phyloP scores from a whole-genome alignment of 164 flowering plant species.

The Kalanchoe fedtschenkoi region DNA sequence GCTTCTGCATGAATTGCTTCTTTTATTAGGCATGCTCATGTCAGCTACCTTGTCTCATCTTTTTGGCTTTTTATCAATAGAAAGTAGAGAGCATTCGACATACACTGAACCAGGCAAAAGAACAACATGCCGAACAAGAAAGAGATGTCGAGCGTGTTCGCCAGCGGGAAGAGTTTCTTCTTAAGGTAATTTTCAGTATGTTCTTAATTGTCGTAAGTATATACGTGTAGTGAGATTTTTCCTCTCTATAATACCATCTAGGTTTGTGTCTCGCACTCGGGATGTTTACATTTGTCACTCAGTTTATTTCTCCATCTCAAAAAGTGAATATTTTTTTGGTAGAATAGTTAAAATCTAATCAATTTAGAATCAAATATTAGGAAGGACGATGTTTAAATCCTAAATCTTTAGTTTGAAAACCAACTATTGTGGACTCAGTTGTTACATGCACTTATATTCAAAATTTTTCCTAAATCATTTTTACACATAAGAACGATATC shows the following conservation, averaged over 20 bases:
- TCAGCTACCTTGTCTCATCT: background rate
- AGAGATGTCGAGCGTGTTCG: constrained; percentile 91
- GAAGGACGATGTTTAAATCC: too few species aligned
- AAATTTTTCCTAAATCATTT: too few species aligned
- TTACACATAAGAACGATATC: too few species aligned
- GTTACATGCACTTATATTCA: too few species aligned
- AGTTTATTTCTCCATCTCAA: background rate
- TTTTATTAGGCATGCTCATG: background rate
- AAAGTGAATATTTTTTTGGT: background rate
- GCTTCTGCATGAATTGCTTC: constrained; percentile 12
- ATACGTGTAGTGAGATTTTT: background rate
- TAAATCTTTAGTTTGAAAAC: too few species aligned
- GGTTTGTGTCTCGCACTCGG: background rate
- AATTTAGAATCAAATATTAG: background rate
- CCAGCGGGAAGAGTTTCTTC: constrained; percentile 63
- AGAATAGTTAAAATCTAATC: background rate
- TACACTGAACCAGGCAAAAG: constrained; percentile 61
- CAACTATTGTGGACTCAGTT: too few species aligned
- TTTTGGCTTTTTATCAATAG: constrained; percentile 24
- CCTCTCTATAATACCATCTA: background rate
- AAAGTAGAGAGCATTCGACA: constrained; percentile 59
- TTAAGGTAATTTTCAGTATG: constrained; percentile 35
- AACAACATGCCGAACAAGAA: constrained; percentile 78
- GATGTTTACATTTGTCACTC: background rate
- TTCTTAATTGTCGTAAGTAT: background rate